phyloP scores from a whole-genome alignment of 768 basidiomycete genomes.

The Filobasidium floriforme region DNA sequence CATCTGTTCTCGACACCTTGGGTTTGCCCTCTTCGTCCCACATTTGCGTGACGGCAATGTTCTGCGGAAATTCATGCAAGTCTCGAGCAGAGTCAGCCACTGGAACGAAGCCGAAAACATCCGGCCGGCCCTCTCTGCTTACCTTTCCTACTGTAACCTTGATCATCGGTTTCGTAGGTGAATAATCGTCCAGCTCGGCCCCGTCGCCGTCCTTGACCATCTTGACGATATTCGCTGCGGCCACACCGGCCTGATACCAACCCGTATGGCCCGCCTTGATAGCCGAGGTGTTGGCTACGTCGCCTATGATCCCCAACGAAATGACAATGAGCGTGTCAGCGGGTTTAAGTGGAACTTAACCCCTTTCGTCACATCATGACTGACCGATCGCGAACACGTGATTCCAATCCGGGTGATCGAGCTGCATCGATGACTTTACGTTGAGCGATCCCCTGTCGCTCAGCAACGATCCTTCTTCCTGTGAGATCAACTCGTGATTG shows the following conservation, averaged over 20 bases:
- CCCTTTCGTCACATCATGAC: background rate
- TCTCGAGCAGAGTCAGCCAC: background rate
- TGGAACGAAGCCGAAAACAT: background rate
- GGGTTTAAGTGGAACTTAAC: background rate
- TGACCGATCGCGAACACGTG: constrained; percentile 42
- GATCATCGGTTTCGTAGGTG: constrained; percentile 35
- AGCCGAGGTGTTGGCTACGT: constrained; percentile 42
- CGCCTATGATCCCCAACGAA: constrained; percentile 9
- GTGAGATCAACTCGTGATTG: constrained; percentile 33
- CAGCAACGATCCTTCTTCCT: constrained; percentile 10
- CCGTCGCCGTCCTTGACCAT: constrained; percentile 14
- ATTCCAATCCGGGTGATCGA: constrained; percentile 13
- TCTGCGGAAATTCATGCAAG: background rate
- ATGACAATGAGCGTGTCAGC: background rate
- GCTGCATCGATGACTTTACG: constrained; percentile 25
- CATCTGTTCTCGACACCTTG: constrained; percentile 12
- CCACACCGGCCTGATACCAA: constrained; percentile 42
- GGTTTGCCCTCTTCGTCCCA: constrained; percentile 20
- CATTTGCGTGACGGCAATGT: constrained; percentile 20
- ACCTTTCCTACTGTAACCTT: constrained; percentile 40
- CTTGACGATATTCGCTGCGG: constrained; percentile 39
- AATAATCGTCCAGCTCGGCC: constrained; percentile 32
- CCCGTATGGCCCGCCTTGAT: constrained; percentile 46
- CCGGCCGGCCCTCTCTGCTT: constrained; percentile 18
- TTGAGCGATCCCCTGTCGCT: constrained; percentile 29